phyloP scores from a whole-genome alignment of 2,329 filamentous ascomycete species.

The Aureobasidium vineae region DNA sequence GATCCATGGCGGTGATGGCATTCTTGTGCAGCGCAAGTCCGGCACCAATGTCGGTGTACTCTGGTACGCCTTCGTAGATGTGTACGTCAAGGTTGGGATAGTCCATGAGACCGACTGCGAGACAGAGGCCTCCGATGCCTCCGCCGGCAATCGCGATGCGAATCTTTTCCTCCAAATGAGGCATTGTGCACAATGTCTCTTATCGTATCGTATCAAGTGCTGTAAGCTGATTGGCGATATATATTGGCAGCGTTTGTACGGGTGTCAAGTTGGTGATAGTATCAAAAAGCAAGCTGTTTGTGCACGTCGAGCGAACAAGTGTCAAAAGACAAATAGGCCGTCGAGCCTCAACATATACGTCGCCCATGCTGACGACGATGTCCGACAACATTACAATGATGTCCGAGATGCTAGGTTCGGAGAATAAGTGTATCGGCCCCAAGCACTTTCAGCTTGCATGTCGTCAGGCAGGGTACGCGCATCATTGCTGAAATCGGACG shows the following conservation, averaged over 20 bases:
- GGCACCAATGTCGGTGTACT: constrained; percentile 51
- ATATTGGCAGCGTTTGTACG: not conserved
- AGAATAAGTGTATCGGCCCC: constrained; percentile 27
- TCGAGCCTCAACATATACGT: constrained; percentile 7
- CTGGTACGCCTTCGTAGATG: constrained; percentile 51
- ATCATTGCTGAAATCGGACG: constrained; percentile 13
- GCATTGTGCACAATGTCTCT: constrained; percentile 19
- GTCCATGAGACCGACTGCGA: constrained; percentile 48
- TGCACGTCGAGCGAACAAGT: not conserved
- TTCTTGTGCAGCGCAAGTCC: constrained; percentile 55
- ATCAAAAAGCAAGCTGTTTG: not conserved
- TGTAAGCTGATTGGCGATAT: no score
- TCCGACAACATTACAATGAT: constrained; percentile 7
- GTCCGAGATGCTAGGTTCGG: constrained; percentile 21
- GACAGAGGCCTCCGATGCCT: constrained; percentile 52
- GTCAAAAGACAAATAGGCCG: not conserved
- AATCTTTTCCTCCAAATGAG: constrained; percentile 33
- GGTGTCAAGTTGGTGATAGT: not conserved
- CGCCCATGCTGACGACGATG: constrained; percentile 2
- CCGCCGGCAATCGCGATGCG: constrained; percentile 52
- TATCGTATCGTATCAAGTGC: not conserved
- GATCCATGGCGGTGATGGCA: constrained; percentile 51
- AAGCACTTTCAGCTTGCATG: constrained; percentile 14
- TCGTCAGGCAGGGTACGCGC: constrained; percentile 2
- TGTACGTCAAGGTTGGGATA: constrained; percentile 48